Evolutionary conservation across 176 grass and related monocot genomes (phyloP).

Genomic region (Eragrostis nindensis): DNA sequence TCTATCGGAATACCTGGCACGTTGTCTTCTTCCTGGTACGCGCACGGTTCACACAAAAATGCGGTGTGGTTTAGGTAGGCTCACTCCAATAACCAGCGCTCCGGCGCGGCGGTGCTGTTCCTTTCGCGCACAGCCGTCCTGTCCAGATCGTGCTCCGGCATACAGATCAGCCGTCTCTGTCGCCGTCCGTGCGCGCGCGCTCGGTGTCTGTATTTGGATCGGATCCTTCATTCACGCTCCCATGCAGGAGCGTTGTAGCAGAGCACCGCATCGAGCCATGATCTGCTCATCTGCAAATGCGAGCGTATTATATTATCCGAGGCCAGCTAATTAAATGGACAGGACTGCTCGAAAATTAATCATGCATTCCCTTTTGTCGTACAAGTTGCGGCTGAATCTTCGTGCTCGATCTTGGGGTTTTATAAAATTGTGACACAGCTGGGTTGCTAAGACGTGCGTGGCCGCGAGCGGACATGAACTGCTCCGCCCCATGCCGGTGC

Average conservation of each 20-base stretch:
- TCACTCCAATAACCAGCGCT: conserved; percentile 9
- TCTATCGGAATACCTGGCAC: too few species aligned
- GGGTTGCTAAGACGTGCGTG: conserved; percentile 33
- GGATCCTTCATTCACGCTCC: conserved; percentile 13
- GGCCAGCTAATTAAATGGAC: neutral
- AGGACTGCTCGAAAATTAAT: neutral
- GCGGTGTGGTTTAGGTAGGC: neutral
- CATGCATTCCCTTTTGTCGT: neutral
- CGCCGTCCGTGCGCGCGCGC: neutral
- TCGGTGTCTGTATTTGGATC: neutral
- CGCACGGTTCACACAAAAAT: neutral
- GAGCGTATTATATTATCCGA: neutral
- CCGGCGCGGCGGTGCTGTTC: neutral
- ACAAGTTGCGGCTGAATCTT: neutral
- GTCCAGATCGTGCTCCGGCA: conserved; percentile 24
- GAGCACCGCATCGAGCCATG: neutral
- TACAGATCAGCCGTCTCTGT: conserved; percentile 38
- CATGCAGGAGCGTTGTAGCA: neutral
- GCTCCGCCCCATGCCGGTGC: conserved; percentile 36
- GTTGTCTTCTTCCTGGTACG: neutral
- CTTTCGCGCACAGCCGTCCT: conserved; percentile 27
- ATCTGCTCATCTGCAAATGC: neutral
- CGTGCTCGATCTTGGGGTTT: neutral
- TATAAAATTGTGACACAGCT: conserved; percentile 17
- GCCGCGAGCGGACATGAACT: conserved; percentile 19